Evolutionary conservation across 371 early-diverging fungal species (phyloP).

Genomic region (Rhizopus microsporus): DNA sequence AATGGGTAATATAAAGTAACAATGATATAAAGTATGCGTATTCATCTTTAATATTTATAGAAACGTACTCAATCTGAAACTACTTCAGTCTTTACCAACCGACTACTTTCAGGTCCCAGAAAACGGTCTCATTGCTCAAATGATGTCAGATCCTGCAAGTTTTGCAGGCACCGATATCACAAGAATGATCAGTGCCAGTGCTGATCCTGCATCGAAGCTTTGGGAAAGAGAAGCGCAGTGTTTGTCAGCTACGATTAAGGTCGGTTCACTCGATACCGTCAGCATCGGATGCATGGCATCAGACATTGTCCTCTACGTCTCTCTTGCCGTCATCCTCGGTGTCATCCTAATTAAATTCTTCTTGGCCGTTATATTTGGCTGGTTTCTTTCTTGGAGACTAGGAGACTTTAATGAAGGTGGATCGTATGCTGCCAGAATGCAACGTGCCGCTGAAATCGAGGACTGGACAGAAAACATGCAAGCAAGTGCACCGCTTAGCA

Average conservation of each 20-base stretch:
- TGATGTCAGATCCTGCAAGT: conserved; percentile 11
- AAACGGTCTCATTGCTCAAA: conserved; percentile 36
- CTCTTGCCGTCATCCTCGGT: conserved; percentile 63
- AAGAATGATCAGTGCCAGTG: conserved; percentile 25
- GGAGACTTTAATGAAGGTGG: conserved; percentile 56
- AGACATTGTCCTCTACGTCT: conserved; percentile 61
- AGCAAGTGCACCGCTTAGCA: conserved; percentile 32
- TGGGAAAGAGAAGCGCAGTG: conserved; percentile 55
- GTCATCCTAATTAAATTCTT: conserved; percentile 69
- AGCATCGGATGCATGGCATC: conserved; percentile 75
- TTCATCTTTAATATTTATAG: conserved; percentile 11
- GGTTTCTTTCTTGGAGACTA: conserved; percentile 66
- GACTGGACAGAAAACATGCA: conserved; percentile 59
- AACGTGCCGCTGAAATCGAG: conserved; percentile 59
- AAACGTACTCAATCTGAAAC: conserved; percentile 38
- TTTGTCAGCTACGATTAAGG: conserved; percentile 62
- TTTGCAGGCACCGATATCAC: conserved; percentile 44
- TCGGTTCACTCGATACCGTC: conserved; percentile 69
- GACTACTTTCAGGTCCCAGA: conserved; percentile 20
- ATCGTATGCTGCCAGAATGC: conserved; percentile 57
- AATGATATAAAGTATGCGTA: conserved; percentile 27
- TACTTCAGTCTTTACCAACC: conserved; percentile 36
- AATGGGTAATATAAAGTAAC: conserved; percentile 69
- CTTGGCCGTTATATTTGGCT: conserved; percentile 75
- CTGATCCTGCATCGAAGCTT: not conserved